Evolutionary conservation across 768 basidiomycete species (phyloP).

Genomic region (Lentinula guzmanii): DNA sequence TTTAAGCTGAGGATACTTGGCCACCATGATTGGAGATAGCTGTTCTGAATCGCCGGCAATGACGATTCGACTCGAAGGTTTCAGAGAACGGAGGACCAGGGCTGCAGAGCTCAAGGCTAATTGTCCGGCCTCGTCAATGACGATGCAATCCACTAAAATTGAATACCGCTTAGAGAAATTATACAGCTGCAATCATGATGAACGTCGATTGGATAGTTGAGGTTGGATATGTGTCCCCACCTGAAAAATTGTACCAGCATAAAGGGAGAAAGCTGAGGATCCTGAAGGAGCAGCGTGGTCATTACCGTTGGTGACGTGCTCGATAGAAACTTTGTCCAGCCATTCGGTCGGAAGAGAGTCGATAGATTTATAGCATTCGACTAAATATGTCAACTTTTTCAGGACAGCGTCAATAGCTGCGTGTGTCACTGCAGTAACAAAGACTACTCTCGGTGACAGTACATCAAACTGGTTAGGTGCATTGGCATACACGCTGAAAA

Average conservation of each 20-base stretch:
- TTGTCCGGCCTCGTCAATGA: conserved; percentile 49
- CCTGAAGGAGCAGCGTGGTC: conserved; percentile 31
- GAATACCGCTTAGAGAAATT: conserved; percentile 36
- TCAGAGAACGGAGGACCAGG: conserved; percentile 37
- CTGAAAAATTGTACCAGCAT: conserved; percentile 45
- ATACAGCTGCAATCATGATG: conserved; percentile 27
- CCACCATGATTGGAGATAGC: conserved; percentile 42
- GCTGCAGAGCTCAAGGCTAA: conserved; percentile 39
- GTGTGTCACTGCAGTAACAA: conserved; percentile 47
- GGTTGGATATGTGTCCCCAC: conserved; percentile 16
- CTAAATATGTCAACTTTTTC: conserved; percentile 32
- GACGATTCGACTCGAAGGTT: conserved; percentile 31
- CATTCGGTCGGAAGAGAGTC: conserved; percentile 30
- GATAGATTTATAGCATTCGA: conserved; percentile 29
- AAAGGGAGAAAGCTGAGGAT: conserved; percentile 25
- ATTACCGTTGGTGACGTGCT: conserved; percentile 34
- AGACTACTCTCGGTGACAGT: conserved; percentile 26
- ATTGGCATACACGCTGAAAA: conserved; percentile 34
- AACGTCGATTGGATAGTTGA: neutral
- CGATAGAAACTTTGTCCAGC: conserved; percentile 35
- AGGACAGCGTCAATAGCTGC: conserved; percentile 46
- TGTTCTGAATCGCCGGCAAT: conserved; percentile 49
- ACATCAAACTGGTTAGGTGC: conserved; percentile 10
- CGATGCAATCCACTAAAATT: conserved; percentile 35
- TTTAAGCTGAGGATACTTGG: conserved; percentile 36